These are phyloP conservation scores for Tetradesmus obliquus DNA, from an alignment of 139 green algal species.

Conservation along the genomic window DNA sequence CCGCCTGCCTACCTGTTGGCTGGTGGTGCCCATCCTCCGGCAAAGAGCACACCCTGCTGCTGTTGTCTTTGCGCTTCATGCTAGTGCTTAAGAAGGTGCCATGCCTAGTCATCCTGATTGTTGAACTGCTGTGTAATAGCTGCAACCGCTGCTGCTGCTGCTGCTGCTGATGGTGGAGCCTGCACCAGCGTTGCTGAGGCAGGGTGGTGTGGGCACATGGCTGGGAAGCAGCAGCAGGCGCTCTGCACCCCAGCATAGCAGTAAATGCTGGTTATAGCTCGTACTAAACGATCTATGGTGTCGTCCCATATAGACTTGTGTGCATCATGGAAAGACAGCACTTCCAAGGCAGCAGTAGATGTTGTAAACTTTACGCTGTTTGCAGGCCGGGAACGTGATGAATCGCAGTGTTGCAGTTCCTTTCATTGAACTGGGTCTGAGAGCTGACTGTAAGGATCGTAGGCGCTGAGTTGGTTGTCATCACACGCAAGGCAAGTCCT, in stretches of 20 bases:
- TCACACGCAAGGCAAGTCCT: not conserved
- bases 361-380: not conserved
- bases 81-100: not conserved
- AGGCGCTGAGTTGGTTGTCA: not conserved
- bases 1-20: not conserved
- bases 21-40: conserved; percentile 42
- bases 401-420: too few relatives aligned
- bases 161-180: not conserved
- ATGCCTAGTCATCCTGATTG: not conserved
- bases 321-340: not conserved
- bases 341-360: not conserved
- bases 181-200: not conserved
- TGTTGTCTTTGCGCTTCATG: conserved; percentile 18
- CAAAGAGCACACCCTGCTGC: conserved; percentile 3
- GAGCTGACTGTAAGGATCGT: not conserved
- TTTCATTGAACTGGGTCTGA: not conserved
- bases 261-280: not conserved
- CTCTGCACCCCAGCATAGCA: not conserved
- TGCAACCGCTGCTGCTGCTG: conserved; percentile 2
- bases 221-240: not conserved
- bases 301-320: not conserved
- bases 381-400: not conserved
- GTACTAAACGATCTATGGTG: not conserved
- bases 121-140: not conserved
- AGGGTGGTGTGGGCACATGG: not conserved